Conservation (phyloP, 371 early-diverging fungal species). For the Syncephalis plumigaleata region DNA sequence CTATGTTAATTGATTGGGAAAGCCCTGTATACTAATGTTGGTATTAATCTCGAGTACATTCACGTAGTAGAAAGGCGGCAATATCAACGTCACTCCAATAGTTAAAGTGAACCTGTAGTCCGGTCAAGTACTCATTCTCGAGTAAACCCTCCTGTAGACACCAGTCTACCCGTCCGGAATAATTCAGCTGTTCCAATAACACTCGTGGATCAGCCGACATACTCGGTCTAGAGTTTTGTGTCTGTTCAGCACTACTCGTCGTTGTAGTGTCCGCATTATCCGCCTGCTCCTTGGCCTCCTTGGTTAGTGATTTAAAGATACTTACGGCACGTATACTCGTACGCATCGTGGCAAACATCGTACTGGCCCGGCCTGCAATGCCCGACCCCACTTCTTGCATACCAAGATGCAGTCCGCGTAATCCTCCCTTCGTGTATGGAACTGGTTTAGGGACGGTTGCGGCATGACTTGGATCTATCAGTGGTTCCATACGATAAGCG, state of each 20-base stretch:
- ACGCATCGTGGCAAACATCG: slow-evolving; percentile 43
- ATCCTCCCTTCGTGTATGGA: slow-evolving; percentile 70
- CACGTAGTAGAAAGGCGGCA: slow-evolving; percentile 27
- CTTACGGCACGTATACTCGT: slow-evolving; percentile 32
- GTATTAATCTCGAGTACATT: slow-evolving; percentile 1
- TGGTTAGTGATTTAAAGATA: slow-evolving; percentile 8
- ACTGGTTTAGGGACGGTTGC: slow-evolving; percentile 45
- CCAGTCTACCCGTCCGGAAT: slow-evolving; percentile 55
- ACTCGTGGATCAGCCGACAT: slow-evolving; percentile 5
- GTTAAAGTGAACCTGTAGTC: slow-evolving; percentile 53
- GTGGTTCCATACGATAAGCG: slow-evolving; percentile 44
- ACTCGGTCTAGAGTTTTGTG: slow-evolving; percentile 16
- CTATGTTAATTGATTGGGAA: too few species aligned
- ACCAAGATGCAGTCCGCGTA: slow-evolving; percentile 42
- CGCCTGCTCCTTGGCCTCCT: slow-evolving; percentile 7
- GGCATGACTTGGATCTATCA: slow-evolving; percentile 27
- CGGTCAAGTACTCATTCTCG: slow-evolving; percentile 59
- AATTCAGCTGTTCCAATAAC: slow-evolving; percentile 32
- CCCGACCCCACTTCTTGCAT: slow-evolving; percentile 40
- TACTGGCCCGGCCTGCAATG: slow-evolving; percentile 48
- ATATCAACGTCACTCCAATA: slow-evolving; percentile 67
- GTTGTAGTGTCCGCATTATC: slow-evolving; percentile 6
- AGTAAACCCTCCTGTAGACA: slow-evolving; percentile 59
- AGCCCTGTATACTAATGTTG: too few species aligned
- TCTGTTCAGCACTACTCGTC: slow-evolving; percentile 6